Conservation (phyloP, 2,329 filamentous ascomycete genomes). For the Davidsoniella eucalypti region DNA sequence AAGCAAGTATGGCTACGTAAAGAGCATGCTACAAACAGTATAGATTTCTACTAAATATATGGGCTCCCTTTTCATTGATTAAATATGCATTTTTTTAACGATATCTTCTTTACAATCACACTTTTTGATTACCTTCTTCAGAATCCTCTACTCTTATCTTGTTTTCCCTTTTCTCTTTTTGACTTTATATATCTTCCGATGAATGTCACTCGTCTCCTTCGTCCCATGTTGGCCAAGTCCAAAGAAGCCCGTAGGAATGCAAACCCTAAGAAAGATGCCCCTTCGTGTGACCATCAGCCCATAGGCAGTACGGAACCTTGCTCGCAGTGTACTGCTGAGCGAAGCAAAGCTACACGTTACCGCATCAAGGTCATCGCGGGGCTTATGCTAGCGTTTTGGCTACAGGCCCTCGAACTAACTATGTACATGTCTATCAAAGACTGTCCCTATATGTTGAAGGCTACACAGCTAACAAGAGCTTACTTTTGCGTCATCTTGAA, state of each 20-base stretch:
- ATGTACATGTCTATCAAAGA: conserved; percentile 24
- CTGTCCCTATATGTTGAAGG: neutral
- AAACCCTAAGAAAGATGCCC: neutral
- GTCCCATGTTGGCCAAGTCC: neutral
- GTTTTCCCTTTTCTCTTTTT: too few species aligned
- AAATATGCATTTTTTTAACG: too few species aligned
- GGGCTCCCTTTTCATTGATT: too few species aligned
- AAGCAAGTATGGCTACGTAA: too few species aligned
- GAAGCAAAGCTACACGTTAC: conserved; percentile 23
- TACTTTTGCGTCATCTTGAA: too few species aligned
- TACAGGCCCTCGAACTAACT: conserved; percentile 47
- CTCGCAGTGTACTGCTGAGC: conserved; percentile 20
- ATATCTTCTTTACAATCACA: too few species aligned
- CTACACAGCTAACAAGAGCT: neutral
- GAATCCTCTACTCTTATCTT: too few species aligned
- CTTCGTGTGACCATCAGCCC: neutral
- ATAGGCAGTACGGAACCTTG: conserved; percentile 14
- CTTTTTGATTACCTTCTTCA: too few species aligned
- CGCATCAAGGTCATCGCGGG: conserved; percentile 43
- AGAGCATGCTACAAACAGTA: too few species aligned
- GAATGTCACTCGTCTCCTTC: neutral
- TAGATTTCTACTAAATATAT: too few species aligned
- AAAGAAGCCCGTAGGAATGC: neutral
- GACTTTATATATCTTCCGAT: neutral
- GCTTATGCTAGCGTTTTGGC: conserved; percentile 41